Evolutionary conservation across 2,329 filamentous ascomycete species (phyloP), one percentile per base, ranked within the genome.

Genomic region (Trichoderma sp.): DNA sequence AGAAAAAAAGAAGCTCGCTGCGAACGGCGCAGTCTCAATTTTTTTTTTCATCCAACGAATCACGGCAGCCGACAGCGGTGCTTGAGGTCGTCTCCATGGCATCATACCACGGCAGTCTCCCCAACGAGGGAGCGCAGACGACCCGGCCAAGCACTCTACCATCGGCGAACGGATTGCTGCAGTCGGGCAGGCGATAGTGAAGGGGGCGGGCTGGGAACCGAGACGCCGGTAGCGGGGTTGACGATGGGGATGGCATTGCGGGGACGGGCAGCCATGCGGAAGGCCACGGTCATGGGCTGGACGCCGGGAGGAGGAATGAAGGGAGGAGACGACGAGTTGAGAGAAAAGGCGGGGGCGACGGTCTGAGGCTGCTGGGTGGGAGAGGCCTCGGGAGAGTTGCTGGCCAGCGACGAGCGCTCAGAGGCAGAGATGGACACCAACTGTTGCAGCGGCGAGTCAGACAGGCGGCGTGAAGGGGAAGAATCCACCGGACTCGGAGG

Each of bases 231-330:
- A 73, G 88, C 92, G 65, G 95, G 95, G 84, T 99, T 97, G 81
- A 98, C 92, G 78, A 99, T 99, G 69, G 94, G 94, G 73, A 98
- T 98, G 76, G 95, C 93, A 80, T 97, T 98, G 80, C 93, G 92
- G 68, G 91, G 89, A 73, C 95, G 92, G 71, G 94, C 92, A 70
- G 94, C 93, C 70, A 96, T 85, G 83, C 97, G 97, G 74, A 94
- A 74, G 84, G 80, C 88, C 70, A 82, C 80, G 69, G 84, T 88
- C 74, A 89, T 90, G 79, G 82, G 84, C 75, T 91, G 89, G 80
- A 87, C 91, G 74, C 84, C 80, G 37, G 89, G 85, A 64, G 89
- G 85, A 64, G 90, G 87, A 66, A 89, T 83, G 74, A 89, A 90
- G 34, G 88, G 84, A 48, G 90, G 88, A 57, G 90, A 90, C 29